Conservation (phyloP, 192 early-diverging fungal genomes). For the Entomortierella parvispora region DNA sequence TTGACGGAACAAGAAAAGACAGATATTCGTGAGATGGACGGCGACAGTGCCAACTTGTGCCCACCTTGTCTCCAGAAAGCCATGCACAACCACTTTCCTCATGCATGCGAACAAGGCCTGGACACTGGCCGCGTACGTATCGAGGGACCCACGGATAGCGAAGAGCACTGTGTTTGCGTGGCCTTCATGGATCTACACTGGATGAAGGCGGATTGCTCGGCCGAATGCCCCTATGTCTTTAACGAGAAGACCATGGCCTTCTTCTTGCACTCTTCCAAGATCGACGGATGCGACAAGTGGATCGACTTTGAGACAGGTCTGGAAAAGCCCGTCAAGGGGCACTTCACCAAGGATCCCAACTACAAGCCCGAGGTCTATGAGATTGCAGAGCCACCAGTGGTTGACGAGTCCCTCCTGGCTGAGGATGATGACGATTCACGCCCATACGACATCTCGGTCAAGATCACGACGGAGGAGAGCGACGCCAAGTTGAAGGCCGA, state of each 20-base stretch:
- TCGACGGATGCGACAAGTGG: slow-evolving; percentile 47
- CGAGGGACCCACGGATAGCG: slow-evolving; percentile 17
- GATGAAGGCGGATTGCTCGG: slow-evolving; percentile 53
- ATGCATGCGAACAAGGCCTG: slow-evolving; percentile 26
- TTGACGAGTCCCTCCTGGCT: neutral
- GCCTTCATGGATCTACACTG: slow-evolving; percentile 42
- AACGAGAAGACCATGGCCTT: slow-evolving; percentile 24
- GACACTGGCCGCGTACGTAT: slow-evolving; percentile 15
- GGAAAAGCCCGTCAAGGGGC: slow-evolving; percentile 21
- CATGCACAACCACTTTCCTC: slow-evolving; percentile 52
- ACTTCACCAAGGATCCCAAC: slow-evolving; percentile 6
- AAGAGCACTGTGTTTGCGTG: slow-evolving; percentile 40
- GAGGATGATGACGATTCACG: slow-evolving; percentile 11
- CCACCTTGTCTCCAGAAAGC: slow-evolving; percentile 36
- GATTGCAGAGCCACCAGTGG: slow-evolving; percentile 20
- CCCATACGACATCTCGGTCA: slow-evolving; percentile 7
- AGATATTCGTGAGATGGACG: too few species aligned
- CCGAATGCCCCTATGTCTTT: slow-evolving; percentile 31
- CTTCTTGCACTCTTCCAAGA: slow-evolving; percentile 37
- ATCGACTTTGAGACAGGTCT: slow-evolving; percentile 30
- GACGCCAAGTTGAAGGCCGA: neutral
- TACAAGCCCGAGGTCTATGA: slow-evolving; percentile 30
- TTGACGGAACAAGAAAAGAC: too few species aligned
- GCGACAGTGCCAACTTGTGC: slow-evolving; percentile 18
- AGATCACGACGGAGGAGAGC: slow-evolving; percentile 9